These are phyloP conservation scores for Lentinula raphanica DNA, from an alignment of 768 basidiomycete genomes.

Conservation along the genomic window DNA sequence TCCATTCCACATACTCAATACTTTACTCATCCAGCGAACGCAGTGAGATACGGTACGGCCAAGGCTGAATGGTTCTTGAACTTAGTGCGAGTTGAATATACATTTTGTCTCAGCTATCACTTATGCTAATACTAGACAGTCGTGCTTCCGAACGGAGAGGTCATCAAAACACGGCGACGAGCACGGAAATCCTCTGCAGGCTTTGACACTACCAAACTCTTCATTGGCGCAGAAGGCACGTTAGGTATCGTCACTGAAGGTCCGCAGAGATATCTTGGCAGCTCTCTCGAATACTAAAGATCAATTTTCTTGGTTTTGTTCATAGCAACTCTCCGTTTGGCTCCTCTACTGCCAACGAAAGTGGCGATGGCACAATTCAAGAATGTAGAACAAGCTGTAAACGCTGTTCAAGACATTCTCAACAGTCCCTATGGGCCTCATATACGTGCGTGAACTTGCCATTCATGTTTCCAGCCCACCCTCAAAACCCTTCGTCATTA, in stretches of 20 bases:
- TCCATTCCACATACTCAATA: background rate
- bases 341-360: slow-evolving; percentile 75
- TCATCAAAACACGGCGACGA: slow-evolving; percentile 79
- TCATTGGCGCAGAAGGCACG: slow-evolving; percentile 88
- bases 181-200: slow-evolving; percentile 85
- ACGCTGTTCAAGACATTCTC: slow-evolving; percentile 78
- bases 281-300: background rate
- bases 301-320: background rate
- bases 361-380: slow-evolving; percentile 89
- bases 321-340: slow-evolving; percentile 74
- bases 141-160: slow-evolving; percentile 77
- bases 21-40: slow-evolving; percentile 47
- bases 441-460: slow-evolving; percentile 56
- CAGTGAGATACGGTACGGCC: slow-evolving; percentile 83
- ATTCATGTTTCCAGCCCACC: background rate
- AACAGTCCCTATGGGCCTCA: slow-evolving; percentile 62
- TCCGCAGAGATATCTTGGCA: slow-evolving; percentile 17
- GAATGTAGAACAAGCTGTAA: slow-evolving; percentile 69
- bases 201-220: slow-evolving; percentile 82
- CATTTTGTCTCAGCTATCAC: slow-evolving; percentile 18
- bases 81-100: slow-evolving; percentile 39
- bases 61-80: slow-evolving; percentile 87
- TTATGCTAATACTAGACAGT: slow-evolving; percentile 51
- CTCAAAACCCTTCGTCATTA: background rate
- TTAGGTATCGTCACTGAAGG: slow-evolving; percentile 89